phyloP scores from a whole-genome alignment of 257 asterid genomes.

The Solanum ahanhuiri region DNA sequence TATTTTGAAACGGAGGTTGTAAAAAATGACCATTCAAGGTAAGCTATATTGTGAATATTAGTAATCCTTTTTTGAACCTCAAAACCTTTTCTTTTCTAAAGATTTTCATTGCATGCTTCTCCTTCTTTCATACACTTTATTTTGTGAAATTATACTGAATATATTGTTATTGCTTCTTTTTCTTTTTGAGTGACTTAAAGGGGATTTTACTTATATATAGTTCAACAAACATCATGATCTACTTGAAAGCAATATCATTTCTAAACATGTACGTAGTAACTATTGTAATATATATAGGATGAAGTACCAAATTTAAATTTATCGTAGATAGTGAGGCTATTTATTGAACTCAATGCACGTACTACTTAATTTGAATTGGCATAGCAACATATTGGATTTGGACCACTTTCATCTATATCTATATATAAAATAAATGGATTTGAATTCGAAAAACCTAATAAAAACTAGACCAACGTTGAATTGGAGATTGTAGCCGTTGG shows the following conservation, averaged over 20 bases:
- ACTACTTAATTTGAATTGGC: background rate
- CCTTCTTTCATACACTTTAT: no score
- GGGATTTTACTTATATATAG: background rate
- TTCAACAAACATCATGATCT: background rate
- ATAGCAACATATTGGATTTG: background rate
- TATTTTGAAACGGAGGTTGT: no score
- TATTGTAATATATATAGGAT: no score
- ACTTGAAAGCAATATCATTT: background rate
- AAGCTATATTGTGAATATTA: background rate
- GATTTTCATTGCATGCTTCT: background rate
- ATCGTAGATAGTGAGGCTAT: background rate
- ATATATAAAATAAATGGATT: background rate
- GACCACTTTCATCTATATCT: background rate
- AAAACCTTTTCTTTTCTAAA: no score
- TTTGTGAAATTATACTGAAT: no score
- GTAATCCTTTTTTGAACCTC: background rate
- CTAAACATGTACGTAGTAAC: background rate
- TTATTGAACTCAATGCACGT: background rate
- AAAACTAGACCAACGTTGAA: background rate
- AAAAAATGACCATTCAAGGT: no score
- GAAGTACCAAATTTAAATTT: background rate
- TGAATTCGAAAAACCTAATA: background rate
- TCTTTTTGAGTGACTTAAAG: background rate
- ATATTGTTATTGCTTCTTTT: no score
- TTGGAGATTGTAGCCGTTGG: background rate